Evolutionary conservation across 805 yeast species (phyloP), one percentile per base, ranked within the genome.

Genomic region (Starmerella bombicola): DNA sequence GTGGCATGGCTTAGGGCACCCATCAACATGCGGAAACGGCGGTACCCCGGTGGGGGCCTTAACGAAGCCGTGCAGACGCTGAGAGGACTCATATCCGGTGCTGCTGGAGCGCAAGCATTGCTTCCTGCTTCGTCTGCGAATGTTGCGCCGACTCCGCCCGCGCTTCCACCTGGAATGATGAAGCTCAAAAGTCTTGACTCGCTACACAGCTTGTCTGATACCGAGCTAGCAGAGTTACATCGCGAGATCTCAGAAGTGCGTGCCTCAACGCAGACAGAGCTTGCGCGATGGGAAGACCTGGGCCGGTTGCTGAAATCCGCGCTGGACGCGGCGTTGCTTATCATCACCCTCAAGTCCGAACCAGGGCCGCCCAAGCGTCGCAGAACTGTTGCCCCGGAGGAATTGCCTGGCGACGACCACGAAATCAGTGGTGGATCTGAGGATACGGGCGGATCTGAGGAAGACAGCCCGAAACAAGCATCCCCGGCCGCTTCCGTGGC

Each of bases 391-490:
- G 28, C 39, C 19, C 21, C 35, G 10, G 36, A 30, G 4, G 35
- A 28, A 12, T 7, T n/a, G 19, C 18, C 28, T 4, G 32, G 24
- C 8, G 33, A 13, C 15, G 33, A 30, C 18, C 20, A 23, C 24
- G n/a, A n/a, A n/a, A n/a, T n/a, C n/a, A 19, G 23, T 16, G 38
- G 35, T 21, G 35, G 16, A 22, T 29, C 33, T 5, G 40, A 37
- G 22, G 40, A 22, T 6, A 13, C 38, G 30, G 41, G 33, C 8
- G 32, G 32, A 9, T 29, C 32, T 15, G 32, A 29, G 15, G 39
- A 36, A 24, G 37, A 16, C 10, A 23, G 25, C 30, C 20, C 37
- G 3, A 19, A 22, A n/a, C 21, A 35, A 36, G 65, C 77, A 24
- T 13, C 28, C 9, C 9, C 28, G 13, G 9, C 28, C 9, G 13